Evolutionary conservation across 768 basidiomycete species (phyloP).

Genomic region (Tubosaeta sp.): DNA sequence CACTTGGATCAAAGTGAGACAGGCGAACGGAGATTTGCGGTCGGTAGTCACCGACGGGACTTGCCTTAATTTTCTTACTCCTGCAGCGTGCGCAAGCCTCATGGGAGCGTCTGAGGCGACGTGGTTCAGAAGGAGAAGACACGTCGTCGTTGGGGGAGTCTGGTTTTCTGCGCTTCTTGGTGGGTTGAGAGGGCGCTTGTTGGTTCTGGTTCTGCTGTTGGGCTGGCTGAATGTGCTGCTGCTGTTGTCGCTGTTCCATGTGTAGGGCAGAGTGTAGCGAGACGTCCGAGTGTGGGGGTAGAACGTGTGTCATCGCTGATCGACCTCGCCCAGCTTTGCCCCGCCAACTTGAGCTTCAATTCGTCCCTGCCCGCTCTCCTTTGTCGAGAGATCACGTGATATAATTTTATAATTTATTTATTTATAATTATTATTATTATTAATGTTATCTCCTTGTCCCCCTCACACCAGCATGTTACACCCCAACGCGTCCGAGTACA

Average conservation of each 20-base stretch:
- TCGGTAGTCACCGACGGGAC: constrained; percentile 67
- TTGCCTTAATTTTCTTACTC: constrained; percentile 94
- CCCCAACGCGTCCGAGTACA: constrained; percentile 50
- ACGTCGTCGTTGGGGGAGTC: constrained; percentile 55
- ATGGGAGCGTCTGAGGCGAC: constrained; percentile 81
- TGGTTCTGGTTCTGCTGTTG: constrained; percentile 34
- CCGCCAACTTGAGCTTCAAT: not conserved
- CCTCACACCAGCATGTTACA: constrained; percentile 15
- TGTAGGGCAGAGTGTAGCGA: constrained; percentile 60
- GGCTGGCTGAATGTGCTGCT: constrained; percentile 37
- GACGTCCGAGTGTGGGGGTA: constrained; percentile 44
- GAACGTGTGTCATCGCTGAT: constrained; percentile 44
- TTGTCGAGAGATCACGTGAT: constrained; percentile 23
- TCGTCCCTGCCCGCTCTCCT: constrained; percentile 9
- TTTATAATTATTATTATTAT: constrained; percentile 2
- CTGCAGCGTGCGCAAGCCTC: constrained; percentile 91
- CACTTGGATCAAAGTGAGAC: constrained; percentile 52
- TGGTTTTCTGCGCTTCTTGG: constrained; percentile 59
- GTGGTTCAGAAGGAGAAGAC: constrained; percentile 59
- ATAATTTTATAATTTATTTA: not conserved
- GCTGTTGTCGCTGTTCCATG: constrained; percentile 62
- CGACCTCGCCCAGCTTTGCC: constrained; percentile 5
- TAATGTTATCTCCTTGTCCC: not conserved
- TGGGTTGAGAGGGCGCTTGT: constrained; percentile 32
- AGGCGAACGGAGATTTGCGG: constrained; percentile 73